These are phyloP conservation scores for Apostasia shenzhenica DNA, from an alignment of 106 monocot genomes.

Conservation along the genomic window DNA sequence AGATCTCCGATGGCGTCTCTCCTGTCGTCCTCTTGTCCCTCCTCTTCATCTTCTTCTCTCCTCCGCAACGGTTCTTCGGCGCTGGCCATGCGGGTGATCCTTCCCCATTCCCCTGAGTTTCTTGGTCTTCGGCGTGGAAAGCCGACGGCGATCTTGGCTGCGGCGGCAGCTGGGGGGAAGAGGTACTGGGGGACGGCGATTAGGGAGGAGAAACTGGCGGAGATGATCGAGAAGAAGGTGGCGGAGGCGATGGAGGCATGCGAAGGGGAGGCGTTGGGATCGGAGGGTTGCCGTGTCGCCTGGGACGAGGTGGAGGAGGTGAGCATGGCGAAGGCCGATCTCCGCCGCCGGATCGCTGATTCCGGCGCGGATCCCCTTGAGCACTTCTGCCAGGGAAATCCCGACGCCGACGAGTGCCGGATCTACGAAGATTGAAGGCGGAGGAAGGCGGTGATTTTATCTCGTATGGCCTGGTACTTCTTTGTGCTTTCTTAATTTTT, in stretches of 20 bases:
- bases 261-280: slow-evolving; percentile 25
- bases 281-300: slow-evolving; percentile 61
- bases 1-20: too few relatives aligned
- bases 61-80: too few relatives aligned
- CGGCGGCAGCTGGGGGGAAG: slow-evolving; percentile 11
- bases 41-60: too few relatives aligned
- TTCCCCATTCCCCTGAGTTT: too few relatives aligned
- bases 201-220: slow-evolving; percentile 61
- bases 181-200: slow-evolving; percentile 68
- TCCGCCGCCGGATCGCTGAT: slow-evolving; percentile 35
- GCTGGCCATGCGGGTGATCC: too few relatives aligned
- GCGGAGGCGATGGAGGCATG: slow-evolving; percentile 70
- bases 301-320: slow-evolving; percentile 97
- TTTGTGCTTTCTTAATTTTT: too few relatives aligned
- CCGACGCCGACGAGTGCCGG: slow-evolving; percentile 53
- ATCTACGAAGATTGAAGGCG: slow-evolving; percentile 25
- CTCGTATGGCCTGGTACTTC: too few relatives aligned
- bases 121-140: background rate
- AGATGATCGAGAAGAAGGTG: slow-evolving; percentile 77
- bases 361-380: slow-evolving; percentile 49
- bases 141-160: background rate
- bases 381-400: slow-evolving; percentile 50
- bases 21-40: too few relatives aligned
- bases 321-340: slow-evolving; percentile 70
- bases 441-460: background rate